Conservation (phyloP, 2,329 filamentous ascomycete species). For the Xylariaceae sp. region DNA sequence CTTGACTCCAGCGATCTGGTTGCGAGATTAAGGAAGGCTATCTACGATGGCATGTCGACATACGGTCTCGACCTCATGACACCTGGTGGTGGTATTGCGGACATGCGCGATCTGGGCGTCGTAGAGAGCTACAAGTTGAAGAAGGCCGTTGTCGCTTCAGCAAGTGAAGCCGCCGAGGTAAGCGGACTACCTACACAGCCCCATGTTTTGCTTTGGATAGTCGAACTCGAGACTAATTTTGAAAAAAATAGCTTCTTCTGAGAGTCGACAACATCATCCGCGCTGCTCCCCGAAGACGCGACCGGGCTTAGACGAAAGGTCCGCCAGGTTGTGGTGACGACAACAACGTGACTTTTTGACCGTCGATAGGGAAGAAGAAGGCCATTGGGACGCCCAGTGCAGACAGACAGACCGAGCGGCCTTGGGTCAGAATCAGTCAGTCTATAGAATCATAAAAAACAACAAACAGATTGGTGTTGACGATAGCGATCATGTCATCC, state of each 20-base stretch:
- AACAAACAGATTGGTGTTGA: too few species aligned
- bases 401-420: too few species aligned
- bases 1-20: conserved; percentile 94
- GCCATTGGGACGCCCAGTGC: too few species aligned
- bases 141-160: conserved; percentile 93
- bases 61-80: conserved; percentile 86
- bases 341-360: too few species aligned
- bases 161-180: conserved; percentile 94
- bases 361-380: too few species aligned
- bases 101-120: conserved; percentile 93
- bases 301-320: not conserved
- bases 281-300: conserved; percentile 1
- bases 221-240: not conserved
- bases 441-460: too few species aligned
- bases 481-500: too few species aligned
- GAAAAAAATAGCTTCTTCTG: not conserved
- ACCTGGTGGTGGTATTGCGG: conserved; percentile 84
- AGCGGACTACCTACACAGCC: conserved; percentile 33
- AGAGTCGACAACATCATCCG: not conserved
- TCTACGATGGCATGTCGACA: conserved; percentile 90
- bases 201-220: not conserved
- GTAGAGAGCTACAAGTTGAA: conserved; percentile 99
- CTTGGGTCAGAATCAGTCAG: too few species aligned
- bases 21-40: conserved; percentile 81
- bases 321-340: not conserved